Conservation (phyloP, 148 eudicot genomes). For the Cornus kousa region DNA sequence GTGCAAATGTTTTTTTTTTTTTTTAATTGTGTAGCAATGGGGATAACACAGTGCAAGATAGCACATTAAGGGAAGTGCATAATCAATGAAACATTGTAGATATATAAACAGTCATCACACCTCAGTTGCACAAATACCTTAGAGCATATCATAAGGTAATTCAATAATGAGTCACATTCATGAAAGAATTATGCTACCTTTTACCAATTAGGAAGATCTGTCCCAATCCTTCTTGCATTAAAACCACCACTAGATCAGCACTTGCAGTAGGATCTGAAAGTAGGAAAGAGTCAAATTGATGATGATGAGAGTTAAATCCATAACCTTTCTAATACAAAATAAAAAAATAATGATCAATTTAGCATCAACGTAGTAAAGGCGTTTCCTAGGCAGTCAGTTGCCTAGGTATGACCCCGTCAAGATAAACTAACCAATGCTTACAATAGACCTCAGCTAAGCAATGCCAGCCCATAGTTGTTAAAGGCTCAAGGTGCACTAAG, state of each 20-base stretch:
- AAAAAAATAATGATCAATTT: neutral
- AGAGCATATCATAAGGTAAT: neutral
- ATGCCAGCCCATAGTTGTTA: neutral
- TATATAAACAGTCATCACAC: neutral
- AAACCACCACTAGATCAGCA: conserved; percentile 86
- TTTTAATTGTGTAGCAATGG: neutral
- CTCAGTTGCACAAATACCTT: neutral
- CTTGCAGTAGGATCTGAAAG: conserved; percentile 79
- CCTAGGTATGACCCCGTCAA: neutral
- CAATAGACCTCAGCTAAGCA: neutral
- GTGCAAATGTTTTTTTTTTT: neutral
- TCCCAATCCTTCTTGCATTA: conserved; percentile 98
- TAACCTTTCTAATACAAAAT: neutral
- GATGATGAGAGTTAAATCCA: conserved; percentile 4
- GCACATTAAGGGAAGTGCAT: neutral
- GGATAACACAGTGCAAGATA: neutral
- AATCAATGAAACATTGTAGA: neutral
- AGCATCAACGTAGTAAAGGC: neutral
- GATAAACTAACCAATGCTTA: neutral
- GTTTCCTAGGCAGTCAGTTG: neutral
- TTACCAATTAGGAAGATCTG: conserved; percentile 79
- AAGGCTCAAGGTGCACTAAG: too few relatives aligned
- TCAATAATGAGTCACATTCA: neutral
- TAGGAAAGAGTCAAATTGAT: conserved; percentile 1
- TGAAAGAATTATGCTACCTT: conserved; percentile 45